Percentiles rank a stretch among this genome's conserved stretches.
phyloP scores from a whole-genome alignment of 257 asterid genomes.

The Solanum chiquidenum region DNA sequence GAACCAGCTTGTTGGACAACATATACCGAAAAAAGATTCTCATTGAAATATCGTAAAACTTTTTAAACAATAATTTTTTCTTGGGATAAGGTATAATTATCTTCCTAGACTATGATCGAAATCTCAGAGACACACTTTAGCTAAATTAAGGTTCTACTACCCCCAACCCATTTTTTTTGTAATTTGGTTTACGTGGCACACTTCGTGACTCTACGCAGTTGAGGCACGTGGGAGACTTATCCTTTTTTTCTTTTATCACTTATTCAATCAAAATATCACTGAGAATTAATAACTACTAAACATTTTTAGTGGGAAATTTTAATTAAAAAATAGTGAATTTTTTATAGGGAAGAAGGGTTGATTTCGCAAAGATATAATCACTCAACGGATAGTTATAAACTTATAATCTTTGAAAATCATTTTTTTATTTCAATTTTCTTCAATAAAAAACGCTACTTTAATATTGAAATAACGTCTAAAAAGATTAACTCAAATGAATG shows the following conservation, averaged over 20 bases:
- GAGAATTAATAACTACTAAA: not conserved
- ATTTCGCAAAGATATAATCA: not conserved
- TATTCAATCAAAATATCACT: not conserved
- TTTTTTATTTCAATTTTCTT: not conserved
- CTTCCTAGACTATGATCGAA: too few species aligned
- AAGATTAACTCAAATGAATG: not conserved
- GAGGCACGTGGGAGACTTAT: too few species aligned
- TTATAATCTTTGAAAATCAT: not conserved
- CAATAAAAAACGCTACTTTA: rapidly evolving
- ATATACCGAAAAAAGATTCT: too few species aligned
- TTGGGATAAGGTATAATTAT: not conserved
- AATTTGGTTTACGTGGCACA: too few species aligned
- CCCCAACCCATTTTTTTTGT: rapidly evolving
- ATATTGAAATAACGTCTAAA: too few species aligned
- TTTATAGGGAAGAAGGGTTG: not conserved
- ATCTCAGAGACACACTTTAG: too few species aligned
- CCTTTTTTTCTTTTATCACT: not conserved
- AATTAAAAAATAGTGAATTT: not conserved
- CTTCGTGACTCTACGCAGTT: too few species aligned
- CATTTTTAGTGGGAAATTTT: not conserved
- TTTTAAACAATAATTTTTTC: too few species aligned
- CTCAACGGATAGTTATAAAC: not conserved
- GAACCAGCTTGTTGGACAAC: too few species aligned
- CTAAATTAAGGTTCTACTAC: not conserved
- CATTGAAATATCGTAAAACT: not conserved